Base-by-base conservation (phyloP, 441 rosid species). In the Aleurites moluccanus region DNA sequence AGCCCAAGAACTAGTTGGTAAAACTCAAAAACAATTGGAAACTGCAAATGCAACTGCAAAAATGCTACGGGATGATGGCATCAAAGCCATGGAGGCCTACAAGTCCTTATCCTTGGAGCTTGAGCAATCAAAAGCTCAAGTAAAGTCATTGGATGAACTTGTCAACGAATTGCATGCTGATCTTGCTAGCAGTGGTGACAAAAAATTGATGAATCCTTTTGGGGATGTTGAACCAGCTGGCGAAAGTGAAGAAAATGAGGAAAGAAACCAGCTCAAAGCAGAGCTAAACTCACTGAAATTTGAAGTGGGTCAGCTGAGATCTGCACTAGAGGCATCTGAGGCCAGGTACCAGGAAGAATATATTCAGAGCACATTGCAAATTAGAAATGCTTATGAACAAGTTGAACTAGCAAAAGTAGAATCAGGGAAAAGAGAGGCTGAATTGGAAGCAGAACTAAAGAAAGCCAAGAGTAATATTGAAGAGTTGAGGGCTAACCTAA, bases 321-420 rank as follows among this genome's bases (percentile, higher is more conserved):
- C 91, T 44, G 93, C 89, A 40, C 75, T 93, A 21, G 96, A 89
- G 81, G 89, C 87, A 18, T 85, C 92, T 38, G 99, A 96, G 84
- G 77, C 81, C 23, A 83, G 93, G 81, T 91, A 90, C 79, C 94
- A 94, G 55, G 97, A 91, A 79, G 97, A 92, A 81, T 90, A 92
- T 73, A 89, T 93, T 47, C 94, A 79, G 44, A 90, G 94, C 89
- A 89, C 93, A 9, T 75, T 93, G 84, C 98, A 92, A 84, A 91
- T 94, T 45, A 80, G 96, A 83, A 85, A 85, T 69, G 96, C 94
- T 77, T 93, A 86, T 68, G 98, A 92, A 73, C 89, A 91, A 82
- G 84, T 86, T 0, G 98, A 96, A 68, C 78, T 30, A 45, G 78
- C 79, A 6, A 92, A 90, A 69, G 74, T 79, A 0, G 93, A 89